Evolutionary conservation across 768 basidiomycete genomes (phyloP).

Genomic region (Psilocybe sp.): DNA sequence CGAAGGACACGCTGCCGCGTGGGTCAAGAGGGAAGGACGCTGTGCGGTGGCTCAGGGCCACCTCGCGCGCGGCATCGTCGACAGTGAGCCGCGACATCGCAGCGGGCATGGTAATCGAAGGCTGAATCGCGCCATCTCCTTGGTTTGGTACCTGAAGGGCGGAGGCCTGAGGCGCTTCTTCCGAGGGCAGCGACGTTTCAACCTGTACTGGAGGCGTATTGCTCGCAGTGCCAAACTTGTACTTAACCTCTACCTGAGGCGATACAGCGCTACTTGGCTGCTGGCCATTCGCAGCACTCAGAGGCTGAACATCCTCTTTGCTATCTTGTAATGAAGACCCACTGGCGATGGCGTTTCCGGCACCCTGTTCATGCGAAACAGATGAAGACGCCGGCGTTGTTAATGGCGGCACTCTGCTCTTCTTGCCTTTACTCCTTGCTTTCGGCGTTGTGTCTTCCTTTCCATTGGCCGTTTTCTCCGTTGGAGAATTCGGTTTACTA

Average conservation of each 20-base stretch:
- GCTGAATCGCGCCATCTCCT: neutral
- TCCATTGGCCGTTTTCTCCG: constrained; percentile 1
- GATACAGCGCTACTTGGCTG: neutral
- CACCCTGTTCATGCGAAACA: no score
- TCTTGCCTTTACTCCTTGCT: neutral
- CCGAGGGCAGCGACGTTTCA: constrained; percentile 2
- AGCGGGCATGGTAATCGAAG: constrained; percentile 7
- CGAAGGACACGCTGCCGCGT: constrained; percentile 4
- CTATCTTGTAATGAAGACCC: no score
- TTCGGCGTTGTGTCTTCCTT: neutral
- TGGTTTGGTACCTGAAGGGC: neutral
- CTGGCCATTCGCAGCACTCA: neutral
- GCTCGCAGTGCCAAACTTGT: constrained; percentile 20
- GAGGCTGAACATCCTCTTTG: no score
- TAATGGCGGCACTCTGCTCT: neutral
- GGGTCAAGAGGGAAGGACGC: neutral
- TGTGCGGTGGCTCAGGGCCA: neutral
- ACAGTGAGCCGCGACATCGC: neutral
- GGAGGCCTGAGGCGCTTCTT: neutral
- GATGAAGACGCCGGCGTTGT: no score
- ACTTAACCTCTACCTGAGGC: constrained; percentile 6
- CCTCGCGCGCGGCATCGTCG: neutral
- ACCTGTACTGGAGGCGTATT: constrained; percentile 4
- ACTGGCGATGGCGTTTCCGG: no score
- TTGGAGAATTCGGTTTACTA: neutral